Base-by-base conservation (phyloP, 129 eudicot genomes). In the Chrysanthemum lavandulifolium region DNA sequence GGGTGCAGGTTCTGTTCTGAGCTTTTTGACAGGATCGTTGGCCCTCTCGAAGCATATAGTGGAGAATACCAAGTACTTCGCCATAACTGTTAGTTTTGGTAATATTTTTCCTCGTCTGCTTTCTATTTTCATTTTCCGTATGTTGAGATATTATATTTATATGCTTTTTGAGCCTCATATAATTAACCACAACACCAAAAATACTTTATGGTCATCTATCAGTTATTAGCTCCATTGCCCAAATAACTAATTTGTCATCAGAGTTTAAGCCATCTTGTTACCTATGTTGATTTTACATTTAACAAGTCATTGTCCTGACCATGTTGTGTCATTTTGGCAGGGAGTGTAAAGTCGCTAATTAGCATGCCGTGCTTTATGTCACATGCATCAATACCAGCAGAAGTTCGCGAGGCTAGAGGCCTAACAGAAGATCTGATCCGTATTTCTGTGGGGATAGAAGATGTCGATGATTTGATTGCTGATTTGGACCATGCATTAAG, bases 331-430 rank as follows among this genome's bases (percentile, higher is more conserved):
- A 13, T 29, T 61, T 49, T 68, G 31, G 68, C 88, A 88, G 96
- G 99, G 77, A 95, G 97, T 65, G 96, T 90, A 7, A 95, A 95
- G 81, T 95, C 99, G 53, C 96, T 95, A 43, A 95, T 95, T 63
- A 95, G 99, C 94, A 77, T 95, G 90, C 97, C 97, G 9, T 86
- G 97, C 87, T 95, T 90, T 69, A 95, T 95, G 99, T 95, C 99
- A 5, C 99, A 95, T 67, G 94, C 99, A 29, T 75, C 85, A 76
- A 91, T 95, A 79, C 99, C 97, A 11, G 85, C 87, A 69, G 86
- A 80, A 14, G 90, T 82, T 36, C 93, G 99, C 6, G 91, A 90
- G 72, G 91, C 96, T 7, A 84, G 99, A 85, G 99, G 99, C 63
- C 71, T 95, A 43, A 88, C 95, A 0, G 91, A 95, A 72, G 97